A percentile compares a stretch with the other conserved stretches of the same genome.
These are phyloP conservation scores for Coemansia sp. DNA, from an alignment of 192 early-diverging fungal genomes.

Conservation along the genomic window DNA sequence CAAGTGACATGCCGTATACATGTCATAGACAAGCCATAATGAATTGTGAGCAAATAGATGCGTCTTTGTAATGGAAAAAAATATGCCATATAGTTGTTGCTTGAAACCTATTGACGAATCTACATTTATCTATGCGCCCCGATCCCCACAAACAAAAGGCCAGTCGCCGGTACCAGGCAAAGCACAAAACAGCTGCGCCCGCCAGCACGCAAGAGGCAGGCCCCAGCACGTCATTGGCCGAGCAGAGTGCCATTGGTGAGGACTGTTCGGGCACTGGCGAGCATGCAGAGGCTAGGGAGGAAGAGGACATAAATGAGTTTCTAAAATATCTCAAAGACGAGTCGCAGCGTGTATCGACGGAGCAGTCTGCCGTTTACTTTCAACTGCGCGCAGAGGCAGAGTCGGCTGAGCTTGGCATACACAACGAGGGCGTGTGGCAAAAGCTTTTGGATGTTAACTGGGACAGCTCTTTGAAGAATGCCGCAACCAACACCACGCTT, in stretches of 20 bases:
- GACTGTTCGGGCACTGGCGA: neutral
- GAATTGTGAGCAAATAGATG: neutral
- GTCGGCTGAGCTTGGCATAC: constrained; percentile 10
- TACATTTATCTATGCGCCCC: constrained; percentile 31
- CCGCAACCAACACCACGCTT: constrained; percentile 2
- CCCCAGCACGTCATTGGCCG: neutral
- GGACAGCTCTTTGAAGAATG: constrained; percentile 11
- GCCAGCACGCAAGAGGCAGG: neutral
- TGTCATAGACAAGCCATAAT: neutral
- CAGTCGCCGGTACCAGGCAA: constrained; percentile 44
- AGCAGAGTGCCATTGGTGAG: constrained; percentile 8
- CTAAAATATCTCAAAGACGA: constrained; percentile 29
- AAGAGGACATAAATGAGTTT: constrained; percentile 24
- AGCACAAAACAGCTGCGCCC: constrained; percentile 1
- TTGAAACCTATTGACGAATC: neutral
- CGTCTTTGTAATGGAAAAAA: neutral
- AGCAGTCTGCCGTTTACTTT: constrained; percentile 34
- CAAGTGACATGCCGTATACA: neutral
- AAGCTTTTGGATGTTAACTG: constrained; percentile 17
- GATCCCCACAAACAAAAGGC: constrained; percentile 52
- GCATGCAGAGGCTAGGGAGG: constrained; percentile 17
- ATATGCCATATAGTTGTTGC: neutral
- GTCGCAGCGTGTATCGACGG: constrained; percentile 5
- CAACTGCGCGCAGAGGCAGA: constrained; percentile 28
- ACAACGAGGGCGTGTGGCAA: constrained; percentile 17